Conservation (phyloP, 2,329 filamentous ascomycete species). For the Chalaropsis thielavioides region DNA sequence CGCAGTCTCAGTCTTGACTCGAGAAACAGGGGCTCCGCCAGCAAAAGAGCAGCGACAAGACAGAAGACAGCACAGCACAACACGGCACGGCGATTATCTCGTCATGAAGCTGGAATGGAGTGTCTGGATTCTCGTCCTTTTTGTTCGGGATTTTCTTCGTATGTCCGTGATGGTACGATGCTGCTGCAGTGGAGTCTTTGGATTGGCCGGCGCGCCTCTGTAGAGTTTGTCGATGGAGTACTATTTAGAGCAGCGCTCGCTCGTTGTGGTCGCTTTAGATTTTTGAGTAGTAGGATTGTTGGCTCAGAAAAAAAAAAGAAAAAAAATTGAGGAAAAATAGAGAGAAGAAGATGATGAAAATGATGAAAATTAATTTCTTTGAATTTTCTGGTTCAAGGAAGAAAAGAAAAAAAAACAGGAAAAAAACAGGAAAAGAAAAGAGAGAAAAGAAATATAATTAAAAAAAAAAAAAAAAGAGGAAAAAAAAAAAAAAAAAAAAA, state of each 20-base stretch:
- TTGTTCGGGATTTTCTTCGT: neutral
- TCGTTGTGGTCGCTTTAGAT: neutral
- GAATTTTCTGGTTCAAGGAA: neutral
- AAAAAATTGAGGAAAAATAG: neutral
- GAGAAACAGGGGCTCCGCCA: neutral
- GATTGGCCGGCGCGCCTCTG: neutral
- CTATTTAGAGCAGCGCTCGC: neutral
- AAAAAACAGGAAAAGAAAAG: neutral
- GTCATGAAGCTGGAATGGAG: neutral
- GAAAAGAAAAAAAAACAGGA: neutral
- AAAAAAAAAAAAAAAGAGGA: neutral
- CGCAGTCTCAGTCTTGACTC: neutral
- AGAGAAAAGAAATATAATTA: neutral
- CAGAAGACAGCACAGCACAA: neutral
- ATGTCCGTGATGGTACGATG: neutral
- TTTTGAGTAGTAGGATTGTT: neutral
- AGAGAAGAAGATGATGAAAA: neutral
- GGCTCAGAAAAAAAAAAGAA: constrained; percentile 3
- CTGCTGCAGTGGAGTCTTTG: neutral
- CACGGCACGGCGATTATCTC: neutral
- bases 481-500: neutral
- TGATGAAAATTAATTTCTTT: neutral
- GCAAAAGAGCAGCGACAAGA: neutral
- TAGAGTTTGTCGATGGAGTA: neutral
- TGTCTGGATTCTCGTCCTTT: neutral